These are phyloP conservation scores for Aspergillus costaricaensis DNA, from an alignment of 2,329 filamentous ascomycete genomes.

Conservation along the genomic window DNA sequence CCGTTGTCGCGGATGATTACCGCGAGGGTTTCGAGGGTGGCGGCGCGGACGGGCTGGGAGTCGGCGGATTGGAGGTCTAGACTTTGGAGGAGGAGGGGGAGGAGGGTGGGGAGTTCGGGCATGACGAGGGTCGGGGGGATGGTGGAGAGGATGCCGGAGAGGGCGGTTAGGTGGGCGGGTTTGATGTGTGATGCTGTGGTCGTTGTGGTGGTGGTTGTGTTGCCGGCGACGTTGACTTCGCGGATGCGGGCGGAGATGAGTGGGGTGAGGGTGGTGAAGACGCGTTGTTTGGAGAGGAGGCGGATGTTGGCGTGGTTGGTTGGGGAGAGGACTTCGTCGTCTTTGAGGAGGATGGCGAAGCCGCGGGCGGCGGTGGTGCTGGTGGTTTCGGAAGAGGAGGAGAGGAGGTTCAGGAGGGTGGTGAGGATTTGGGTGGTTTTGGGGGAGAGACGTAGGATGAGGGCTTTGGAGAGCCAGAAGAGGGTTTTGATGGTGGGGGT, in stretches of 20 bases:
- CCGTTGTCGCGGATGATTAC: conserved; percentile 61
- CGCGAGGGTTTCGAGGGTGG: conserved; percentile 61
- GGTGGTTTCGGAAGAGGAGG: conserved; percentile 47
- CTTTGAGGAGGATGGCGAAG: conserved; percentile 61
- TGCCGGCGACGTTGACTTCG: conserved; percentile 36
- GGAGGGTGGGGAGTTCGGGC: conserved; percentile 58
- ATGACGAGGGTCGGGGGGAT: conserved; percentile 62
- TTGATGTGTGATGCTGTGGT: conserved; percentile 44
- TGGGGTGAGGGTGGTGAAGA: conserved; percentile 62
- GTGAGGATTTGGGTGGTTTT: conserved; percentile 54
- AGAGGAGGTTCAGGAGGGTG: conserved; percentile 50
- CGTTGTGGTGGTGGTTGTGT: conserved; percentile 32
- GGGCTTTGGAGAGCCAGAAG: conserved; percentile 63
- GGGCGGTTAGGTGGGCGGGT: conserved; percentile 63
- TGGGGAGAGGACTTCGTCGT: conserved; percentile 62
- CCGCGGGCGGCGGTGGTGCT: conserved; percentile 57
- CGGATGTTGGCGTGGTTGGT: conserved; percentile 64
- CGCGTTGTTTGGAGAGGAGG: conserved; percentile 63
- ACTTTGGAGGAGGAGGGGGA: conserved; percentile 64
- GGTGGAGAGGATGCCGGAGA: conserved; percentile 62
- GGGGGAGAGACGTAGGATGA: conserved; percentile 57
- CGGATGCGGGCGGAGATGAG: conserved; percentile 57
- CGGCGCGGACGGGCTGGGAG: conserved; percentile 58
- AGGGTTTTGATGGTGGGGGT: conserved; percentile 54
- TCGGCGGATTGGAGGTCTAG: conserved; percentile 55